phyloP scores from a whole-genome alignment of 169 alveolate species.

The Eimeria nieschulzi region DNA sequence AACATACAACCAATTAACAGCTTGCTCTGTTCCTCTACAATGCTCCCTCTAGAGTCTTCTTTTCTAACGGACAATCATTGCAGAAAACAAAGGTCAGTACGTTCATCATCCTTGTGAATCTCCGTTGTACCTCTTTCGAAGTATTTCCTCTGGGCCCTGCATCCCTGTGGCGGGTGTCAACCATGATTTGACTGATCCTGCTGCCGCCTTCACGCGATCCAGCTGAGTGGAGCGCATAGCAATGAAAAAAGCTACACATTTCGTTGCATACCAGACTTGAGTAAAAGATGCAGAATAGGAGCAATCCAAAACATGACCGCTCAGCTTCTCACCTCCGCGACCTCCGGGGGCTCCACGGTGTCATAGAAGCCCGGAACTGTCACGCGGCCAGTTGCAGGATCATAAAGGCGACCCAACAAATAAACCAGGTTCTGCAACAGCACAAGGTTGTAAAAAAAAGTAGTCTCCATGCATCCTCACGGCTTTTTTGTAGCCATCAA shows the following conservation, averaged over 20 bases:
- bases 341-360: conserved; percentile 31
- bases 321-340: conserved; percentile 39
- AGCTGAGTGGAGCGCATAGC: conserved; percentile 23
- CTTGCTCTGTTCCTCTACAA: background rate
- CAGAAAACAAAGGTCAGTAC: background rate
- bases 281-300: background rate
- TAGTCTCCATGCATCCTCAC: background rate
- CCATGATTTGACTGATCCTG: conserved; percentile 30
- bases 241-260: background rate
- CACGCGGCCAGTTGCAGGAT: conserved; percentile 59
- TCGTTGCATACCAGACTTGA: too few relatives aligned
- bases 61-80: too few relatives aligned
- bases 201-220: conserved; percentile 56
- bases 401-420: conserved; percentile 36
- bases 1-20: too few relatives aligned
- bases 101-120: background rate
- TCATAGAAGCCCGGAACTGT: conserved; percentile 65
- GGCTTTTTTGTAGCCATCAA: background rate
- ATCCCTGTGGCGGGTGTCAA: background rate
- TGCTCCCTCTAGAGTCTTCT: background rate
- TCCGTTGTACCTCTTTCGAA: conserved; percentile 40
- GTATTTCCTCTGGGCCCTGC: conserved; percentile 11
- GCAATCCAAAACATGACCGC: background rate
- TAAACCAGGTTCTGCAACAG: conserved; percentile 60
- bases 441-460: background rate